A percentile compares a stretch with the other conserved stretches of the same genome.
phyloP scores from a whole-genome alignment of 805 yeast genomes.

The Candida qinlingensis region DNA sequence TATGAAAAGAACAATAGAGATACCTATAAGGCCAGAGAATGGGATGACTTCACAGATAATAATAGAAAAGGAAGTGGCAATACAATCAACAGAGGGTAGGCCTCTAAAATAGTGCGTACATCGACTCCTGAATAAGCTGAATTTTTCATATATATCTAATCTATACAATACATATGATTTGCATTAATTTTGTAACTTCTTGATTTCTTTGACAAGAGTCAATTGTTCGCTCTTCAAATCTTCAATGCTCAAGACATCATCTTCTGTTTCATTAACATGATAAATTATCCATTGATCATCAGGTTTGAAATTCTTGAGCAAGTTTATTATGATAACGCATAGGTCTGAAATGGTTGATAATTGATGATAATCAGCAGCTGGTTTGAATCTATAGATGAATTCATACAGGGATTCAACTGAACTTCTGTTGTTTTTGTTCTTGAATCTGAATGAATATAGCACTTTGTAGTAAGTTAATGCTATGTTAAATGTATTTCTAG shows the following conservation, averaged over 20 bases:
- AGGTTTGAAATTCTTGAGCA: constrained; percentile 30
- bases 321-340: constrained; percentile 35
- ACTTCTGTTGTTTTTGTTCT: constrained; percentile 46
- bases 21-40: constrained; percentile 72
- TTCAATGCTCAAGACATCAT: constrained; percentile 17
- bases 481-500: constrained; percentile 23
- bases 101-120: no score
- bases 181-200: not conserved
- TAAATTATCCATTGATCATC: constrained; percentile 39
- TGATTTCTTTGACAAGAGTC: constrained; percentile 2
- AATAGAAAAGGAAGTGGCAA: constrained; percentile 90
- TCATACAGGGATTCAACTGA: constrained; percentile 39
- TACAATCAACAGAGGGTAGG: constrained; percentile 57
- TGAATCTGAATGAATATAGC: constrained; percentile 45
- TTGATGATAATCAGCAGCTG: constrained; percentile 3
- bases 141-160: no score
- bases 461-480: constrained; percentile 43
- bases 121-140: no score
- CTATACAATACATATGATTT: not conserved
- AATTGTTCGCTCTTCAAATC: constrained; percentile 4
- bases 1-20: constrained; percentile 52
- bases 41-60: constrained; percentile 92
- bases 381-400: constrained; percentile 28
- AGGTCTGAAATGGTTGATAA: constrained; percentile 27
- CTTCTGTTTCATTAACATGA: constrained; percentile 17